Percentiles rank a stretch among this genome's conserved stretches.
Conservation (phyloP, 2,329 filamentous ascomycete species). For the Penicillium sp. region DNA sequence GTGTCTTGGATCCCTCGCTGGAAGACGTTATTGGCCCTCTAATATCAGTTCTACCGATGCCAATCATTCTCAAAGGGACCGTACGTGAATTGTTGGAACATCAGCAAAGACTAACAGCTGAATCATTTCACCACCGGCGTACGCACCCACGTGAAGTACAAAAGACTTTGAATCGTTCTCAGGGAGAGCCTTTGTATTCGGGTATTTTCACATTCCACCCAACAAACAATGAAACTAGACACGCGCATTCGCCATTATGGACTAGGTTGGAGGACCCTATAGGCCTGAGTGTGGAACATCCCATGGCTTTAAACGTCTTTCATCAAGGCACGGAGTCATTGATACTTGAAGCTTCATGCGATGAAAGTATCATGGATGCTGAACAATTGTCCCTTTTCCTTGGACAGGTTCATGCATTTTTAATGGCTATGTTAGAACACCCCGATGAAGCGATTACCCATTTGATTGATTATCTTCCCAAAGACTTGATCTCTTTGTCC, state of each 20-base stretch:
- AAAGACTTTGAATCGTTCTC: conserved; percentile 23
- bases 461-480: conserved; percentile 23
- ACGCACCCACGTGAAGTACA: conserved; percentile 28
- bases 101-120: conserved; percentile 23
- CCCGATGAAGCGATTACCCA: conserved; percentile 24
- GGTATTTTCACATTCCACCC: conserved; percentile 33
- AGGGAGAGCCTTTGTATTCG: conserved; percentile 27
- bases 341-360: conserved; percentile 23
- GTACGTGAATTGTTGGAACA: conserved; percentile 22
- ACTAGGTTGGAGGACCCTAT: conserved; percentile 27
- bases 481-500: conserved; percentile 22
- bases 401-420: conserved; percentile 27
- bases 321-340: conserved; percentile 20
- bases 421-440: conserved; percentile 24
- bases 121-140: conserved; percentile 24
- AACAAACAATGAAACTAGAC: conserved; percentile 2
- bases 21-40: conserved; percentile 29
- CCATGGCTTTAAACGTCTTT: conserved; percentile 39
- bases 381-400: conserved; percentile 28
- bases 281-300: conserved; percentile 38
- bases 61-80: conserved; percentile 25
- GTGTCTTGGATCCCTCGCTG: conserved; percentile 25
- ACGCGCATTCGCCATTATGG: conserved; percentile 22
- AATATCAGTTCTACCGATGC: conserved; percentile 31
- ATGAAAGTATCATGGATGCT: conserved; percentile 22